Percentiles rank a stretch among this genome's conserved stretches.
Evolutionary conservation across 148 eudicot species (phyloP).

Genomic region (Camellia lanceoleosa): DNA sequence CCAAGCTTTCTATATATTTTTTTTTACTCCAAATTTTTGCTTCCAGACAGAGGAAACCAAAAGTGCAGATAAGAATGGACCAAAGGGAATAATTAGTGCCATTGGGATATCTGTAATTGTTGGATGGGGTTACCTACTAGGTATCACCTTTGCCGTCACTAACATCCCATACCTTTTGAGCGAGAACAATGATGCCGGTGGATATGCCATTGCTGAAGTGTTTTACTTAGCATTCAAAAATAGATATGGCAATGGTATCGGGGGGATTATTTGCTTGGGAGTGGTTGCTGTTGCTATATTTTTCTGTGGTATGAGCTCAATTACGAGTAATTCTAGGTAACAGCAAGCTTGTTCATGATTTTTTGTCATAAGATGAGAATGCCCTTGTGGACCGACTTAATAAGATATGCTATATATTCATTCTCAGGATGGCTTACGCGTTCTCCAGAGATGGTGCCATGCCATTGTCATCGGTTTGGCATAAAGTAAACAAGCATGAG

Average conservation of each 20-base stretch:
- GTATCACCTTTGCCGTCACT: slow-evolving; percentile 86
- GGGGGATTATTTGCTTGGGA: slow-evolving; percentile 88
- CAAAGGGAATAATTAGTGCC: slow-evolving; percentile 87
- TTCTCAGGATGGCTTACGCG: slow-evolving; percentile 85
- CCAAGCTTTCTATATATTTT: not conserved
- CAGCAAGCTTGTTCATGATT: slow-evolving; percentile 4
- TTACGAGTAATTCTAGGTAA: slow-evolving; percentile 97
- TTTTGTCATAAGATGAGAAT: not conserved
- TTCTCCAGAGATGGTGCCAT: slow-evolving; percentile 99
- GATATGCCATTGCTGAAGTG: slow-evolving; percentile 91
- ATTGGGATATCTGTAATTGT: slow-evolving; percentile 84
- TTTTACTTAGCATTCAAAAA: slow-evolving; percentile 81
- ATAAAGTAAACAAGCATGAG: slow-evolving; percentile 82
- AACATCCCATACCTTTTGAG: slow-evolving; percentile 73
- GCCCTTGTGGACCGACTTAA: not conserved
- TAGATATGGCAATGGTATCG: slow-evolving; percentile 78
- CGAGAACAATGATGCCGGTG: slow-evolving; percentile 74
- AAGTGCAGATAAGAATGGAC: slow-evolving; percentile 87
- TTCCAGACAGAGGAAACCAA: slow-evolving; percentile 93
- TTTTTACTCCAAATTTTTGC: slow-evolving; percentile 2
- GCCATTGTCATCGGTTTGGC: slow-evolving; percentile 91
- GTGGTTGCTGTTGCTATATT: slow-evolving; percentile 84
- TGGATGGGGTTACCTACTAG: slow-evolving; percentile 95
- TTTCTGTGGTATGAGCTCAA: slow-evolving; percentile 92
- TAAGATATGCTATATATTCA: not conserved